A percentile compares a stretch with the other conserved stretches of the same genome.
Evolutionary conservation across 2,329 filamentous ascomycete genomes (phyloP).

Genomic region (Cladosporium sp.): DNA sequence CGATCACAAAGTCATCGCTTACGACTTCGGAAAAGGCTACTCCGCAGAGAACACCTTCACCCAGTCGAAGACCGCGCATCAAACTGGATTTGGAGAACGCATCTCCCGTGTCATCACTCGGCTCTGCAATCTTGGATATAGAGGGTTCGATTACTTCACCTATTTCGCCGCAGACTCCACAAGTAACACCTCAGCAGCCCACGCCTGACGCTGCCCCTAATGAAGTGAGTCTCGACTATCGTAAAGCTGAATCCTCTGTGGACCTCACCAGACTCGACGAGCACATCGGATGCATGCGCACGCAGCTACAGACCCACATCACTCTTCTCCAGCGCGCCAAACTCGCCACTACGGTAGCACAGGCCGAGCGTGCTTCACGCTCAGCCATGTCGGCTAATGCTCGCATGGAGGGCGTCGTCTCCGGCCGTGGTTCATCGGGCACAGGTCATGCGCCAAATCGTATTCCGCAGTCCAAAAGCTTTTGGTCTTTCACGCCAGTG

Average conservation of each 20-base stretch:
- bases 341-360: slow-evolving; percentile 13
- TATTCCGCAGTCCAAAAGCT: slow-evolving; percentile 13
- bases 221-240: not conserved
- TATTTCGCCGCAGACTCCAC: slow-evolving; percentile 10
- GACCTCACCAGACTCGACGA: slow-evolving; percentile 15
- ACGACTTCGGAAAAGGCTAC: not conserved
- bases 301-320: slow-evolving; percentile 33
- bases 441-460: not conserved
- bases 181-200: not conserved
- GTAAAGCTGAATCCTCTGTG: not conserved
- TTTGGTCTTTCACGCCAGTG: slow-evolving; percentile 17
- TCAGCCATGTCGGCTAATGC: not conserved
- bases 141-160: slow-evolving; percentile 16
- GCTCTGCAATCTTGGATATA: not conserved
- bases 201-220: not conserved
- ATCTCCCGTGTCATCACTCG: slow-evolving; percentile 15
- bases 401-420: not conserved
- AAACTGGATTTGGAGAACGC: not conserved
- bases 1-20: not conserved
- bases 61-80: not conserved
- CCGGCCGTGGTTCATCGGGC: not conserved
- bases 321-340: slow-evolving; percentile 27
- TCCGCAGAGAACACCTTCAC: not conserved
- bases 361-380: slow-evolving; percentile 16
- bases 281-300: slow-evolving; percentile 25